A percentile compares a stretch with the other conserved stretches of the same genome.
These are phyloP conservation scores for Suillus tomentosus DNA, from an alignment of 768 basidiomycete genomes.

Conservation along the genomic window DNA sequence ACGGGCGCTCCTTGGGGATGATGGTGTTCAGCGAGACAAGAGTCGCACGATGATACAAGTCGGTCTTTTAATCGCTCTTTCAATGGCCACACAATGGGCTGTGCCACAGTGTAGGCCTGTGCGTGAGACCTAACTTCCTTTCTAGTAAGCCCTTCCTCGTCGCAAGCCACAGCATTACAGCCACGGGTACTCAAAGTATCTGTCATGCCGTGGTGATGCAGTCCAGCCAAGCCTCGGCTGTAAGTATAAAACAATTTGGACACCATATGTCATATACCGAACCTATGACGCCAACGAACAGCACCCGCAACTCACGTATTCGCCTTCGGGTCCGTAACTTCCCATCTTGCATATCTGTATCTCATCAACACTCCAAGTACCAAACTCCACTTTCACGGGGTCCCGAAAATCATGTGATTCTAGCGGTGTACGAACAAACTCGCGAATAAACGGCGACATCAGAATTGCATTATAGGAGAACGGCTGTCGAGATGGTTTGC, in stretches of 20 bases:
- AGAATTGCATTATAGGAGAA: slow-evolving; percentile 45
- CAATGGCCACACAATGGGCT: slow-evolving; percentile 25
- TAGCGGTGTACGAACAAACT: slow-evolving; percentile 10
- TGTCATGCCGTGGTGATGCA: not conserved
- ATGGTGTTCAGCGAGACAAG: slow-evolving; percentile 42
- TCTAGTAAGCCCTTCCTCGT: not conserved
- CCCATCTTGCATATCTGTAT: slow-evolving; percentile 75
- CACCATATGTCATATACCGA: slow-evolving; percentile 2
- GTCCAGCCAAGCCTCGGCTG: not conserved
- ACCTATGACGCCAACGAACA: slow-evolving; percentile 15
- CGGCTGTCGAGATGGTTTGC: slow-evolving; percentile 42
- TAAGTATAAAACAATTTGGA: not conserved
- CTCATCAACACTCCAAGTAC: slow-evolving; percentile 53
- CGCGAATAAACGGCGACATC: slow-evolving; percentile 26
- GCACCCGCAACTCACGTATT: slow-evolving; percentile 53
- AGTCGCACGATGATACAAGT: slow-evolving; percentile 39
- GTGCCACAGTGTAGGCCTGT: slow-evolving; percentile 34
- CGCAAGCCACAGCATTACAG: not conserved
- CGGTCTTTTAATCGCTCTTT: slow-evolving; percentile 39
- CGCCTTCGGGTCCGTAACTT: slow-evolving; percentile 60
- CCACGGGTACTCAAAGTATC: not conserved
- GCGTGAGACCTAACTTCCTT: slow-evolving; percentile 16
- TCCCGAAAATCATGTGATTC: slow-evolving; percentile 14
- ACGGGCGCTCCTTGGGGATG: slow-evolving; percentile 38
- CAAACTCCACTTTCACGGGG: slow-evolving; percentile 47